Percentiles rank a stretch among this genome's conserved stretches.
Conservation (phyloP, 176 grass and related monocot species). For the Bromus sterilis region DNA sequence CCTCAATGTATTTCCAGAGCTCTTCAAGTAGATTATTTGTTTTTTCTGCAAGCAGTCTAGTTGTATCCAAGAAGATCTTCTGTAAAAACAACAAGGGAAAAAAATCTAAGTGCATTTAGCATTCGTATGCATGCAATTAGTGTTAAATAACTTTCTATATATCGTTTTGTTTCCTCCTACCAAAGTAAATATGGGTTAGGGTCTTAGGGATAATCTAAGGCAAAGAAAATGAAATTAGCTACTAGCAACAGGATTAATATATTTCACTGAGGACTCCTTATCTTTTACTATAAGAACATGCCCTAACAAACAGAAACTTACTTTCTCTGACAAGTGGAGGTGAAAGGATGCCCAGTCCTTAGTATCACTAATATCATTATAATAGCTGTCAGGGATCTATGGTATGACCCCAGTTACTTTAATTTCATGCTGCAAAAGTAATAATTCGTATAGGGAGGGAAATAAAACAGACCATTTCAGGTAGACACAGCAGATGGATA, state of each 20-base stretch:
- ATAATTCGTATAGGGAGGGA: neutral
- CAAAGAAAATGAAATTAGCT: neutral
- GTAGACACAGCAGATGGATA: constrained; percentile 15
- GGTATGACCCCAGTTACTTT: neutral
- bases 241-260: neutral
- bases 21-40: neutral
- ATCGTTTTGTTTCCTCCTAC: neutral
- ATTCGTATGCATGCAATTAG: neutral
- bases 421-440: neutral
- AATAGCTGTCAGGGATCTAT: neutral
- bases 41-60: neutral
- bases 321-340: neutral
- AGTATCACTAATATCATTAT: neutral
- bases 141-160: neutral
- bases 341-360: neutral
- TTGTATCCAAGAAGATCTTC: constrained; percentile 11
- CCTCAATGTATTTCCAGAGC: neutral
- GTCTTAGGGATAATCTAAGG: neutral
- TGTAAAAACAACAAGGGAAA: neutral
- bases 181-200: neutral
- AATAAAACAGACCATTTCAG: constrained; percentile 13
- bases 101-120: neutral
- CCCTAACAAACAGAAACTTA: neutral
- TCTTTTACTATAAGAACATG: neutral
- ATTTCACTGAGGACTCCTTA: neutral